phyloP scores from a whole-genome alignment of 106 monocot species.

The Allium cepa region DNA sequence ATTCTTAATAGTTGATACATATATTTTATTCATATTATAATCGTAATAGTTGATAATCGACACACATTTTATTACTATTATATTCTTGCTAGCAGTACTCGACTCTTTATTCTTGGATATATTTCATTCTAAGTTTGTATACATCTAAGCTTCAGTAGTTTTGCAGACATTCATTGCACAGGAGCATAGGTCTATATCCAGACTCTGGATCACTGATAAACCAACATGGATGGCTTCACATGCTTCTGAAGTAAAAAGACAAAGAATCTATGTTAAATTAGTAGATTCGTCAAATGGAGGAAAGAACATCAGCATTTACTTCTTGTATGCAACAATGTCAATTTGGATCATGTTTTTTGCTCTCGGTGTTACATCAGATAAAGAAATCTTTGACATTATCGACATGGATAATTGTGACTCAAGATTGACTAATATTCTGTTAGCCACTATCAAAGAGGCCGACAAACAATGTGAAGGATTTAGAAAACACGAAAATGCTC shows the following conservation, averaged over 20 bases:
- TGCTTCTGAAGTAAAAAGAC: conserved; percentile 41
- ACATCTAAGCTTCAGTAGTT: background rate
- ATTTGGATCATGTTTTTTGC: conserved; percentile 92
- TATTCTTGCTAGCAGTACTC: no score
- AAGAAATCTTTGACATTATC: conserved; percentile 83
- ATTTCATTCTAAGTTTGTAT: background rate
- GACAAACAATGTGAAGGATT: conserved; percentile 56
- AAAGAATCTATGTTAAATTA: conserved; percentile 61
- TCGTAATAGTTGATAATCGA: no score
- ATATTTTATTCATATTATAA: no score
- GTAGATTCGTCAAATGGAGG: conserved; percentile 33
- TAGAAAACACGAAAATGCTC: conserved; percentile 44
- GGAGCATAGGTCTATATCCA: conserved; percentile 61
- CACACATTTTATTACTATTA: no score
- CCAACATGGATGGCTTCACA: conserved; percentile 59
- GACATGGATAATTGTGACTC: conserved; percentile 47
- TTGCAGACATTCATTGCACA: conserved; percentile 82
- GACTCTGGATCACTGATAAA: conserved; percentile 68
- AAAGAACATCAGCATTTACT: conserved; percentile 44
- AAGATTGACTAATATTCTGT: conserved; percentile 45
- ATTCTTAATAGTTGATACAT: no score
- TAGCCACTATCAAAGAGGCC: conserved; percentile 56
- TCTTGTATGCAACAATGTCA: conserved; percentile 67
- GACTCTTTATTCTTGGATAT: no score
- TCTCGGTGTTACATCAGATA: conserved; percentile 82